Evolutionary conservation across 495 filamentous ascomycete species (phyloP).

Genomic region (Tricharina praecox): DNA sequence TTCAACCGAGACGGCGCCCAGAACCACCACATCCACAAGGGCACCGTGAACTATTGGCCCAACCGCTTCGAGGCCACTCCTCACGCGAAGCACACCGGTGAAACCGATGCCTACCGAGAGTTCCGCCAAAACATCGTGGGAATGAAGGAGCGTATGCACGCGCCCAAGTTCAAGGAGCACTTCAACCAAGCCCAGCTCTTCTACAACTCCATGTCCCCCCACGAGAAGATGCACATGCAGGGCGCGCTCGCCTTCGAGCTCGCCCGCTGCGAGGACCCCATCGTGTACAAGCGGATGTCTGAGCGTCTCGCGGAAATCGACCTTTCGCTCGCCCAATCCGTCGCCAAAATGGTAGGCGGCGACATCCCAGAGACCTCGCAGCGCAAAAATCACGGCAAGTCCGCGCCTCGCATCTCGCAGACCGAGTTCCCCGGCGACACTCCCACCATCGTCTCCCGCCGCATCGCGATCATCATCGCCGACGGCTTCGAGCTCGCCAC

Average conservation of each 20-base stretch:
- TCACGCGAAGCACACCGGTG: slow-evolving; percentile 34
- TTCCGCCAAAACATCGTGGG: slow-evolving; percentile 49
- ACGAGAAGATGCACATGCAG: slow-evolving; percentile 54
- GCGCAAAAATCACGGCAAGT: slow-evolving; percentile 48
- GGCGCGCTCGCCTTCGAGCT: slow-evolving; percentile 68
- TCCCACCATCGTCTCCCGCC: slow-evolving; percentile 53
- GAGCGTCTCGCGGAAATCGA: slow-evolving; percentile 58
- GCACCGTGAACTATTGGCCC: slow-evolving; percentile 78
- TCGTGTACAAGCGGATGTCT: slow-evolving; percentile 59
- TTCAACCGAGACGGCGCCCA: slow-evolving; percentile 59
- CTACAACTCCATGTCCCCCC: slow-evolving; percentile 59
- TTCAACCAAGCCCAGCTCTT: slow-evolving; percentile 48
- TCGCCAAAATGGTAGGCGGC: slow-evolving; percentile 53
- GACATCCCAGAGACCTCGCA: slow-evolving; percentile 34
- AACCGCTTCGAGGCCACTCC: slow-evolving; percentile 54
- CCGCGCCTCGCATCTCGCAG: slow-evolving; percentile 46
- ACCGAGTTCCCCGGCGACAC: slow-evolving; percentile 43
- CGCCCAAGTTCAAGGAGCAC: slow-evolving; percentile 69
- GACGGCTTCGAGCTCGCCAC: slow-evolving; percentile 60
- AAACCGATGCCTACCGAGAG: slow-evolving; percentile 52
- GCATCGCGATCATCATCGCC: slow-evolving; percentile 61
- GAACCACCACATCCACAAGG: slow-evolving; percentile 44
- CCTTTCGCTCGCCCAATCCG: slow-evolving; percentile 48
- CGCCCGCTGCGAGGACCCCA: slow-evolving; percentile 72
- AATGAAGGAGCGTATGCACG: slow-evolving; percentile 51